These are phyloP conservation scores for Exserohilum rostratum DNA, from an alignment of 2,329 filamentous ascomycete species.

Conservation along the genomic window DNA sequence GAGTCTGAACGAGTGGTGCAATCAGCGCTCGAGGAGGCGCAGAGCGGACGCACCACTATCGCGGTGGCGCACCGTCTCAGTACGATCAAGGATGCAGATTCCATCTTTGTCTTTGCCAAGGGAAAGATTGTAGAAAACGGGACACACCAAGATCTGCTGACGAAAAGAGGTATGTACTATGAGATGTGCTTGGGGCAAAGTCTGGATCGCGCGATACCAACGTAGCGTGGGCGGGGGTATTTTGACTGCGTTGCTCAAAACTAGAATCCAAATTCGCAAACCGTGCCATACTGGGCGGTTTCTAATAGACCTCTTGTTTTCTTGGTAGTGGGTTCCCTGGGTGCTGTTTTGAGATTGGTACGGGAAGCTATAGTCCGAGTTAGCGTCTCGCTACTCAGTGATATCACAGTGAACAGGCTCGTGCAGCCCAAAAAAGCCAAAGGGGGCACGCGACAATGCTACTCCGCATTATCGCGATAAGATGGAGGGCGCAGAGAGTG, in stretches of 20 bases:
- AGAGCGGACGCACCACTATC: constrained; percentile 87
- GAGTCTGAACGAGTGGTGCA: constrained; percentile 75
- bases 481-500: background rate
- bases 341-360: background rate
- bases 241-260: too few relatives aligned
- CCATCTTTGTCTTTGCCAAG: constrained; percentile 92
- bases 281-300: background rate
- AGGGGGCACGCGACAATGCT: constrained; percentile 1
- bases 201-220: constrained; percentile 44
- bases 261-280: background rate
- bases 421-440: background rate
- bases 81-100: constrained; percentile 92
- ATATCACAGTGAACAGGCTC: background rate
- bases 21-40: constrained; percentile 78
- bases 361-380: background rate
- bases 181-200: constrained; percentile 54
- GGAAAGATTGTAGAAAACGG: constrained; percentile 84
- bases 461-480: background rate
- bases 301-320: background rate
- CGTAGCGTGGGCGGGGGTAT: background rate
- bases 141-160: constrained; percentile 55
- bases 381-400: background rate
- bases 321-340: background rate
- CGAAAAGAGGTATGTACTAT: constrained; percentile 50
- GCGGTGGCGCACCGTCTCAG: constrained; percentile 90